These are phyloP conservation scores for Lichtheimia ramosa DNA, from an alignment of 371 early-diverging fungal genomes.

Conservation along the genomic window DNA sequence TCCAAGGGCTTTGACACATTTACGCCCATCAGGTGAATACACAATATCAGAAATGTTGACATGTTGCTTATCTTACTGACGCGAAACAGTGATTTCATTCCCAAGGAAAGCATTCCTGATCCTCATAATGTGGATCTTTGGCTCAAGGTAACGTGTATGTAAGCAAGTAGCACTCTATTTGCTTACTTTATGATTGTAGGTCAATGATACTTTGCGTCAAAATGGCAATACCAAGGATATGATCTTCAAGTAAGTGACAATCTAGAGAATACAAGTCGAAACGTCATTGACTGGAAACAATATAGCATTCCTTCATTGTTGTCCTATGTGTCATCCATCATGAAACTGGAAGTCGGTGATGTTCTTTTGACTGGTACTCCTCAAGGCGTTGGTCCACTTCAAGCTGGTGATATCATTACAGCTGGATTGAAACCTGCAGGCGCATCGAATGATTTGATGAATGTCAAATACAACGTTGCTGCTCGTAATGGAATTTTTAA, in stretches of 20 bases:
- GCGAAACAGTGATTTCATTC: constrained; percentile 69
- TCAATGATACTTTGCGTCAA: constrained; percentile 78
- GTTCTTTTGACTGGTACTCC: constrained; percentile 85
- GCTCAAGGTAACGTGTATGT: constrained; percentile 65
- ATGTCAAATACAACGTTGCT: constrained; percentile 34
- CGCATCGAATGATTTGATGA: constrained; percentile 27
- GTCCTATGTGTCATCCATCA: constrained; percentile 76
- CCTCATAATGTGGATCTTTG: constrained; percentile 75
- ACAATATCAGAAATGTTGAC: too few relatives aligned
- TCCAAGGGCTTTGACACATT: constrained; percentile 97
- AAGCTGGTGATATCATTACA: constrained; percentile 74
- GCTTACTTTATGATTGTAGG: constrained; percentile 16
- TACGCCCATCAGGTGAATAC: constrained; percentile 75
- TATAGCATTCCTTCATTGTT: constrained; percentile 61
- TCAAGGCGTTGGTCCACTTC: constrained; percentile 83
- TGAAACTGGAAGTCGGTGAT: constrained; percentile 86
- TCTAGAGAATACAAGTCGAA: not conserved
- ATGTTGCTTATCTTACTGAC: not conserved
- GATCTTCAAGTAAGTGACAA: constrained; percentile 76
- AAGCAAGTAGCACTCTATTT: too few relatives aligned
- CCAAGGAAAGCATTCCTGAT: constrained; percentile 69
- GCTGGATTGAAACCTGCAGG: constrained; percentile 64
- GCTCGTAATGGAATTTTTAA: constrained; percentile 43
- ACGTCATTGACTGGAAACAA: not conserved
- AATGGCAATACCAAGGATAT: constrained; percentile 88